Evolutionary conservation across 1,139 yeast species (phyloP), one percentile per base, ranked within the genome.

Genomic region (Saccharomyces hybrid): DNA sequence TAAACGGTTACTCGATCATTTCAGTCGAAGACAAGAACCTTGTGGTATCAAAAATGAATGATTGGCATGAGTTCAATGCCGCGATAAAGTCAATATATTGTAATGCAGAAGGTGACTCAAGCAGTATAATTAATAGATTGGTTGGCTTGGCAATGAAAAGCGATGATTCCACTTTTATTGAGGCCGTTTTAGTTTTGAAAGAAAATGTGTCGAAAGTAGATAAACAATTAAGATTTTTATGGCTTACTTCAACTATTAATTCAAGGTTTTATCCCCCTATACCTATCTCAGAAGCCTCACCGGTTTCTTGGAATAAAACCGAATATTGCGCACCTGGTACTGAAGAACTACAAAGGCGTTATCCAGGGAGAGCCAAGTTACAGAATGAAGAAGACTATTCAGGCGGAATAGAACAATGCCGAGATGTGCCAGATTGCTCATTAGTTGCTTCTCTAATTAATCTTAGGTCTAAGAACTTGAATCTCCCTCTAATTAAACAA

Each of bases 371-470:
- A 20, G 2, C 47, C 53, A 23, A 55, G 47, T 44, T 64, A 64
- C 46, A 68, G 72, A 74, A 38, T 26, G 52, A 28, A 59, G 25
- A 32, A 57, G 68, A 53, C 2, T 59, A 68, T 55, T 53, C 53
- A 46, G 71, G 44, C 25, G 44, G 63, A 4, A 66, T 63, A 9
- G 56, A 64, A 25, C 67, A 72, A 48, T 63, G 76, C 63, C 88
- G 83, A 62, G 88, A 83, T 59, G 69, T 85, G 20, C 76, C 81
- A n/a, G 85, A 88, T 65, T 88, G 96, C 67, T 85, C 95, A 0
- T 80, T 88, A 60, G 88, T 88, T 2, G 84, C 89, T 3, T 77
- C 89, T 0, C 65, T 85, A 41, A 71, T 85, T n/a, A 64, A 65
- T 51, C 58, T 65, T 16, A 52, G 54, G 26, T 47, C 29, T 76